These are phyloP conservation scores for Acorus calamus DNA, from an alignment of 106 monocot genomes.

Conservation along the genomic window DNA sequence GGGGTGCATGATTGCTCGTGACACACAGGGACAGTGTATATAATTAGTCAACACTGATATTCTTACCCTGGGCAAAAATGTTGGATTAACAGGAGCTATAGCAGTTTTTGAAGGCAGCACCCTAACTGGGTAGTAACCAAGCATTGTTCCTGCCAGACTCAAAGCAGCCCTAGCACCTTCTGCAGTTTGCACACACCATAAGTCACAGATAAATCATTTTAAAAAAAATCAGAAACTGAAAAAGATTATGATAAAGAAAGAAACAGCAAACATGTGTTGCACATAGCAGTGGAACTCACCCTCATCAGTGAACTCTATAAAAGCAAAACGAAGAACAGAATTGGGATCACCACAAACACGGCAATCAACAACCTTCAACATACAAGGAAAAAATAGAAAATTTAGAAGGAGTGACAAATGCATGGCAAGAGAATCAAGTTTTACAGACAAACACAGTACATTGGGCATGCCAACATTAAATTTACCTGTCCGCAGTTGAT, in stretches of 20 bases:
- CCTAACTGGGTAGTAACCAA: slow-evolving; percentile 42
- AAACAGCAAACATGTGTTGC: neutral
- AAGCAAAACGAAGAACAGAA: slow-evolving; percentile 48
- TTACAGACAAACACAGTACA: too few relatives aligned
- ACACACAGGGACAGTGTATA: too few relatives aligned
- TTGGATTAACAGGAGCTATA: slow-evolving; percentile 35
- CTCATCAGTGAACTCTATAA: slow-evolving; percentile 39
- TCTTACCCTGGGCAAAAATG: slow-evolving; percentile 30
- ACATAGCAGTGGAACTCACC: slow-evolving; percentile 15
- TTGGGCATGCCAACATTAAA: neutral
- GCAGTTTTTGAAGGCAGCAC: slow-evolving; percentile 51
- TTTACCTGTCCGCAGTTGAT: slow-evolving; percentile 30
- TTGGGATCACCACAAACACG: slow-evolving; percentile 46
- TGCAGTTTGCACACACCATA: slow-evolving; percentile 4
- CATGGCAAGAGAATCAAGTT: slow-evolving; percentile 1
- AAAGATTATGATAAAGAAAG: neutral
- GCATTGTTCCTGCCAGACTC: slow-evolving; percentile 29
- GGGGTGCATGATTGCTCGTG: too few relatives aligned
- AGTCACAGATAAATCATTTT: neutral
- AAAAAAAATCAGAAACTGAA: slow-evolving; percentile 1
- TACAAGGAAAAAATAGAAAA: neutral
- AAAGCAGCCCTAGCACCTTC: slow-evolving; percentile 37
- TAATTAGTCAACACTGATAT: too few relatives aligned
- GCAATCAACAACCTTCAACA: slow-evolving; percentile 34
- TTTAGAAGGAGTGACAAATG: neutral